phyloP scores from a whole-genome alignment of 768 basidiomycete species.

The Agaricus subrufescens region DNA sequence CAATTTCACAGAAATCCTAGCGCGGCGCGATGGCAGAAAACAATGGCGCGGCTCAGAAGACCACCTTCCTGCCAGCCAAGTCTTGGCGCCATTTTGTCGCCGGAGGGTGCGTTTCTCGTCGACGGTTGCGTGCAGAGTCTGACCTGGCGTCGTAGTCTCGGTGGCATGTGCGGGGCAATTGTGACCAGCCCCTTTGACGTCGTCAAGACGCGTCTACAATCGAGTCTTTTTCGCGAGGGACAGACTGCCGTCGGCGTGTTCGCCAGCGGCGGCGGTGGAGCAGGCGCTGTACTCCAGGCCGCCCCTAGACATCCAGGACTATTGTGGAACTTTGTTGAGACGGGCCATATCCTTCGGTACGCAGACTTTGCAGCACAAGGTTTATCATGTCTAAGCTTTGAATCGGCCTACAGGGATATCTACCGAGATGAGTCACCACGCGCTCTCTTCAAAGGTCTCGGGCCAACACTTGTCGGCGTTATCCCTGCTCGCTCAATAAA shows the following conservation, averaged over 20 bases:
- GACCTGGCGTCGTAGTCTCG: conserved; percentile 52
- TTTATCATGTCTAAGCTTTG: neutral
- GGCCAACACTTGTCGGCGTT: conserved; percentile 91
- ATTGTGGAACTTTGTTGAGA: conserved; percentile 93
- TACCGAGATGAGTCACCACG: conserved; percentile 83
- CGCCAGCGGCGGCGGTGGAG: conserved; percentile 19
- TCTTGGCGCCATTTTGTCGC: conserved; percentile 84
- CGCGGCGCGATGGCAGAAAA: neutral
- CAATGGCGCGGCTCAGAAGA: conserved; percentile 4
- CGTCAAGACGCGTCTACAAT: conserved; percentile 95
- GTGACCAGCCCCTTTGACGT: conserved; percentile 98
- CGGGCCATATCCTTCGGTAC: conserved; percentile 83
- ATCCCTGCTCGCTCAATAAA: conserved; percentile 96
- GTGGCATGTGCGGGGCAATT: conserved; percentile 96
- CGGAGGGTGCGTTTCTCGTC: conserved; percentile 62
- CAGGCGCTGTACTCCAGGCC: conserved; percentile 12
- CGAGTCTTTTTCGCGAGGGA: conserved; percentile 65
- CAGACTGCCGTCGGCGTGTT: conserved; percentile 33
- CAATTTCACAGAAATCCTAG: neutral
- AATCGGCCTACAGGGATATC: conserved; percentile 56
- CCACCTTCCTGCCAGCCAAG: conserved; percentile 37
- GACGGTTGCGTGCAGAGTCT: neutral
- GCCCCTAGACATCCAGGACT: conserved; percentile 34
- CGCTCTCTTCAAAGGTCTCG: conserved; percentile 92
- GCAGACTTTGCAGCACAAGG: conserved; percentile 9